Base-by-base conservation (phyloP, 371 early-diverging fungal species). In the Rhizopus delemar region DNA sequence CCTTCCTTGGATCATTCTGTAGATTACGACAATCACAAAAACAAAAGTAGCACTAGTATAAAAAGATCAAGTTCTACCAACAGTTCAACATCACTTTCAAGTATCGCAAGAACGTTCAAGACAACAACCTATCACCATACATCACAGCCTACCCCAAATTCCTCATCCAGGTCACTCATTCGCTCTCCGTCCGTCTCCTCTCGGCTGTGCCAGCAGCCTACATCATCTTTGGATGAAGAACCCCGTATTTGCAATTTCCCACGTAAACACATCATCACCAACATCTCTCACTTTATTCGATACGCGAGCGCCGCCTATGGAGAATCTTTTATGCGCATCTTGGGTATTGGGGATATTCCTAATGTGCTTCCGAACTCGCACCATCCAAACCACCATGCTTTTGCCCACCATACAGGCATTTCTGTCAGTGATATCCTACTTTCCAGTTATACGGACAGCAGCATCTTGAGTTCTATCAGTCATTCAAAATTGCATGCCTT, bases 231-330 rank as follows among this genome's bases (percentile, higher is more conserved):
- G 11, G 75, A 77, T 28, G 16, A 29, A 1, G 74, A 72, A 48
- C 70, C 64, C 9, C 72, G 46, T 43, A 58, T 63, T 22, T 50
- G 57, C 35, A 80, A 83, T 52, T 86, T 85, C 56, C 86, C 88
- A 15, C 82, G 80, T n/a, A 75, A 79, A 36, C 90, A 88, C 36
- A 67, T 91, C 36, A 68, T 88, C 5, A 78, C 71, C 65, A 89
- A 90, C 53, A 79, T 91, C 51, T 82, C 86, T 11, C 86, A 89
- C 45, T 92, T 90, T 51, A 86, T 91, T 68, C 82, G 89, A 3
- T 84, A 90, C 56, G 86, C 93, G 1, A 88, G 90, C 6, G 88
- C 91, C 12, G 87, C 90, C 0, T 93, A 92, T 58, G 93, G 93
- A 4, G 85, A 86, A 41, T 84, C 85, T 16, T 93, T 95, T 53